These are phyloP conservation scores for Lentinula sp. DNA, from an alignment of 768 basidiomycete species.

Conservation along the genomic window DNA sequence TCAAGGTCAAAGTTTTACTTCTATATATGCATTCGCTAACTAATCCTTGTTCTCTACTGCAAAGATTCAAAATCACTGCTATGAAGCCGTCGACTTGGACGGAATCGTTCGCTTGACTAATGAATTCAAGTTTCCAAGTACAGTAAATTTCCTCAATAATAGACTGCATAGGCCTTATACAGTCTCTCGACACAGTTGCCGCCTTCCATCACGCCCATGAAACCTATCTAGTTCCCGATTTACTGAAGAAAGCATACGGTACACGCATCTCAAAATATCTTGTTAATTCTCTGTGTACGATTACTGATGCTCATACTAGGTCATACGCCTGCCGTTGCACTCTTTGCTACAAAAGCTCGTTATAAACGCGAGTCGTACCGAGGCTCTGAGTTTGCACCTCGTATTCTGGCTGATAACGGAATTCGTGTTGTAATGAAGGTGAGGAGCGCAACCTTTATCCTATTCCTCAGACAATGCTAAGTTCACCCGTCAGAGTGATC, in stretches of 20 bases:
- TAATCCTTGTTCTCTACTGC: background rate
- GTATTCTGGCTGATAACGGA: constrained; percentile 60
- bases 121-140: constrained; percentile 29
- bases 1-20: constrained; percentile 40
- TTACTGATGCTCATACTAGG: constrained; percentile 24
- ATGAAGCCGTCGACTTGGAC: constrained; percentile 64
- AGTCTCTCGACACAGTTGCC: constrained; percentile 55
- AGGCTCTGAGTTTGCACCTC: constrained; percentile 73
- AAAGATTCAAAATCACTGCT: constrained; percentile 53
- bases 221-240: constrained; percentile 78
- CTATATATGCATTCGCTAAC: background rate
- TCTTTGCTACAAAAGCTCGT: constrained; percentile 55
- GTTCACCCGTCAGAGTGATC: constrained; percentile 44
- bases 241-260: constrained; percentile 69
- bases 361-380: constrained; percentile 74
- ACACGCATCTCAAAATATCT: background rate
- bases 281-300: background rate
- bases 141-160: no score
- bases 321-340: constrained; percentile 61
- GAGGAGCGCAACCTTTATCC: background rate
- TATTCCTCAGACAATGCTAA: background rate
- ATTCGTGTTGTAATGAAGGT: constrained; percentile 76
- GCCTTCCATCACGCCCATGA: constrained; percentile 79
- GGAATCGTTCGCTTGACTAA: constrained; percentile 37
- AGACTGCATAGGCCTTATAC: no score